Conservation (phyloP, 116 monocot genomes). For the Trichopus zeylanicus region DNA sequence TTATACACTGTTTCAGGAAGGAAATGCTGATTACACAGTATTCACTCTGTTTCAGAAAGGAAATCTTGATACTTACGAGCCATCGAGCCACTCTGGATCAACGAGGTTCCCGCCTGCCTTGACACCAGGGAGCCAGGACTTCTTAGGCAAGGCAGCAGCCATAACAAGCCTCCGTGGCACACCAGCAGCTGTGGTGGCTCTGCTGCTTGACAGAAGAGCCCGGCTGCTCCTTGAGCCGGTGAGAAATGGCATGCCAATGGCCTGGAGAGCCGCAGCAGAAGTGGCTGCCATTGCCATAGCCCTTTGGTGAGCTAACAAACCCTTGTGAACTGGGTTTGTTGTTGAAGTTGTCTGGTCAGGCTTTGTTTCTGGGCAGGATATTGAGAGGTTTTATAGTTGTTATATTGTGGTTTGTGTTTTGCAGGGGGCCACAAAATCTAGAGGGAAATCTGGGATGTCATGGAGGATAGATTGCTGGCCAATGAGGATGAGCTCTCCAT, state of each 20-base stretch:
- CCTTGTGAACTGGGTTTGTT: neutral
- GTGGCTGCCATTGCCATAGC: conserved; percentile 44
- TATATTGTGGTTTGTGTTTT: conserved; percentile 8
- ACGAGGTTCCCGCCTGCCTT: conserved; percentile 58
- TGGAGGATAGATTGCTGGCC: conserved; percentile 60
- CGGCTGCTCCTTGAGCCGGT: conserved; percentile 19
- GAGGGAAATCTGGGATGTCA: conserved; percentile 32
- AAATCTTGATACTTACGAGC: conserved; percentile 91
- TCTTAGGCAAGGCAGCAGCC: conserved; percentile 52
- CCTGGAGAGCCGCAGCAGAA: conserved; percentile 39
- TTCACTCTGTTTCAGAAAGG: too few relatives aligned
- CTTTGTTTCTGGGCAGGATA: neutral
- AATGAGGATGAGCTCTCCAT: conserved; percentile 45
- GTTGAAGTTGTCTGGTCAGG: neutral
- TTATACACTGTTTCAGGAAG: too few relatives aligned
- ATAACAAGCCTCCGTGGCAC: conserved; percentile 22
- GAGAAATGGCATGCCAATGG: conserved; percentile 44
- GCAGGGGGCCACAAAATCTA: conserved; percentile 27
- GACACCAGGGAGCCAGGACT: conserved; percentile 90
- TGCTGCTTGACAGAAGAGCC: conserved; percentile 8
- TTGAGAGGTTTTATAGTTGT: conserved; percentile 1
- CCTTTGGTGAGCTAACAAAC: neutral
- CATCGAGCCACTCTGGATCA: conserved; percentile 95
- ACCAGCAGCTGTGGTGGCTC: conserved; percentile 1
- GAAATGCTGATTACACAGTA: too few relatives aligned